Base-by-base conservation (phyloP, 2,329 filamentous ascomycete species). In the Corinectria fuckeliana region DNA sequence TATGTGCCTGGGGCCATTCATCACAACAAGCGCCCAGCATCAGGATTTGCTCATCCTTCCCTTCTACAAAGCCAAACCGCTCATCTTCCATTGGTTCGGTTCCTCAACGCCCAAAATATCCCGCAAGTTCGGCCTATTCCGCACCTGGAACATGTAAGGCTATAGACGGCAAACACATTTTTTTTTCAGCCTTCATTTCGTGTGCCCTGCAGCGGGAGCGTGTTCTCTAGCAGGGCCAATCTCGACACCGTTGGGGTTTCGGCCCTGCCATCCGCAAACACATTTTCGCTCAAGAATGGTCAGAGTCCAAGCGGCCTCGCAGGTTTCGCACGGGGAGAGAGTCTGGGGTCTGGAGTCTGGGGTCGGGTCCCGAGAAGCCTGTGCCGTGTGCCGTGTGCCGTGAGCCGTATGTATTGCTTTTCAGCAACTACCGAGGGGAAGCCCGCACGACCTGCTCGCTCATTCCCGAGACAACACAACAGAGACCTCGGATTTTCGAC, bases 181-280 rank as follows among this genome's bases (percentile, higher is more conserved):
- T 20, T 10, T 10, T 13, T 5, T 28, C 42, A 45, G 42, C 42
- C 23, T 10, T 28, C 42, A 45, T 18, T 16, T 45, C n/a, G 26
- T n/a, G 25, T 28, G 3, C 10, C 18, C 11, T 25, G 13, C 7
- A 11, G 16, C n/a, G 21, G 21, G 21, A 13, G 11, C 11, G 21
- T 21, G 21, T 36, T 5, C 32, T 6, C 16, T 18, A 18, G n/a
- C n/a, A 38, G 8, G 18, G 20, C 51, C 45, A 56, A 62, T 56
- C 28, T 63, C 50, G 58, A 10, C 26, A 14, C 41, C 32, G 9
- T 36, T n/a, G n/a, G 42, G 34, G 28, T 48, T 47, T 50, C 67
- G 67, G 67, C 42, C 67, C 67, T 69, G 50, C 44, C 38, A 68
- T 65, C 67, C 67, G 67, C 60, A 65, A 44, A 36, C 52, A 36